phyloP scores from a whole-genome alignment of 257 asterid genomes.

The Scutellaria baicalensis region DNA sequence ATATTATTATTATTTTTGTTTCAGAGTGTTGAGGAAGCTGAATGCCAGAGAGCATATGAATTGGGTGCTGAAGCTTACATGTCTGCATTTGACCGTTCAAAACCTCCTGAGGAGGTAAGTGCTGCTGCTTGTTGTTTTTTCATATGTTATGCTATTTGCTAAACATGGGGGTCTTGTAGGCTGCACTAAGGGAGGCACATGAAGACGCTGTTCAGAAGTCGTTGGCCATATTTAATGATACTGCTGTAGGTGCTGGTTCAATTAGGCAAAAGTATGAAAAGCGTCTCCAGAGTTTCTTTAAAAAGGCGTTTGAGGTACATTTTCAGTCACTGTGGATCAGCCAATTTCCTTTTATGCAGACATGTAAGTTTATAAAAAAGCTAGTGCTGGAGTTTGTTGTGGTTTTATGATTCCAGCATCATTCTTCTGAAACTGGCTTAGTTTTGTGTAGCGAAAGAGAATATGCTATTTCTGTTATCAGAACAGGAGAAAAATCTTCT shows the following conservation, averaged over 20 bases:
- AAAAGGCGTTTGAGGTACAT: constrained; percentile 88
- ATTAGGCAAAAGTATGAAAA: constrained; percentile 81
- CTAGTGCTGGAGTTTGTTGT: too few relatives aligned
- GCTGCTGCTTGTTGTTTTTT: background rate
- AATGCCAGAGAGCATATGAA: constrained; percentile 93
- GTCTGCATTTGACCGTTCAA: constrained; percentile 74
- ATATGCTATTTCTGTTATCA: too few relatives aligned
- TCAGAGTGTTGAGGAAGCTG: constrained; percentile 98
- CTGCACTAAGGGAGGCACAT: constrained; percentile 84
- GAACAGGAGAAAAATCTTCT: too few relatives aligned
- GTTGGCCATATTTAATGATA: constrained; percentile 58
- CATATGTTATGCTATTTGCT: constrained; percentile 12
- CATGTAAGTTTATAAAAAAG: background rate
- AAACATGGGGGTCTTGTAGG: constrained; percentile 43
- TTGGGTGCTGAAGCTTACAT: constrained; percentile 66
- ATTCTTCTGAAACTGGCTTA: too few relatives aligned
- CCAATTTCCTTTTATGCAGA: background rate
- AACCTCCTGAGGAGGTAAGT: constrained; percentile 95
- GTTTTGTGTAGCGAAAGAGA: too few relatives aligned
- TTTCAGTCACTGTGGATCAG: background rate
- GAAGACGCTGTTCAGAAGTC: constrained; percentile 86
- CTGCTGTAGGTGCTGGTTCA: constrained; percentile 88
- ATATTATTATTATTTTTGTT: background rate
- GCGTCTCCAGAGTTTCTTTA: constrained; percentile 67
- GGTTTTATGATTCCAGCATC: too few relatives aligned